A percentile compares a stretch with the other conserved stretches of the same genome.
phyloP scores from a whole-genome alignment of 257 asterid species.

The Lavandula angustifolia region DNA sequence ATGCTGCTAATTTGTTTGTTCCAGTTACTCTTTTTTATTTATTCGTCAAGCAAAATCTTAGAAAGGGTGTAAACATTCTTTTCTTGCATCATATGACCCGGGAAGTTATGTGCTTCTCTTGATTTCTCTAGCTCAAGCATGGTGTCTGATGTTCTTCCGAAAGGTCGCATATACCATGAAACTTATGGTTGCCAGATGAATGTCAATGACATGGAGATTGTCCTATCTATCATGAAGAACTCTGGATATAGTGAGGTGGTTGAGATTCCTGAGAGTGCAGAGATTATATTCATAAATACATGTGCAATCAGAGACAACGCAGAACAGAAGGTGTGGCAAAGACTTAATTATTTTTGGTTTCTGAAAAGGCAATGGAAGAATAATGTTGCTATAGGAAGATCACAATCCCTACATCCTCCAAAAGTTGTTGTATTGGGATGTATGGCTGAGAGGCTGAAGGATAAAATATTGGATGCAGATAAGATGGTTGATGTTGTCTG shows the following conservation, averaged over 20 bases:
- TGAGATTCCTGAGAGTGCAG: slow-evolving; percentile 92
- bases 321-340: slow-evolving; percentile 96
- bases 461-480: slow-evolving; percentile 89
- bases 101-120: slow-evolving; percentile 21
- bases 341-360: slow-evolving; percentile 97
- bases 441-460: slow-evolving; percentile 99
- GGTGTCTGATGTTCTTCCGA: slow-evolving; percentile 55
- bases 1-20: slow-evolving; percentile 10
- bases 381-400: slow-evolving; percentile 87
- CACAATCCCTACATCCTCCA: slow-evolving; percentile 83
- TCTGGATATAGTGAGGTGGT: slow-evolving; percentile 81
- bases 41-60: slow-evolving; percentile 7
- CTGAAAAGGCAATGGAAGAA: slow-evolving; percentile 92
- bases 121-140: slow-evolving; percentile 48
- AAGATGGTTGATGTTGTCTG: slow-evolving; percentile 99
- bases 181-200: slow-evolving; percentile 99
- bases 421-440: slow-evolving; percentile 96
- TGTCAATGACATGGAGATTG: slow-evolving; percentile 98
- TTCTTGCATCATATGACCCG: background rate
- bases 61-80: background rate
- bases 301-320: slow-evolving; percentile 99
- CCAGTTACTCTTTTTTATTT: background rate
- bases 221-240: slow-evolving; percentile 89
- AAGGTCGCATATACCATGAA: slow-evolving; percentile 93
- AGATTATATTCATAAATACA: slow-evolving; percentile 85